Conservation (phyloP, 306 rosid genomes). For the Trifolium subterraneum region DNA sequence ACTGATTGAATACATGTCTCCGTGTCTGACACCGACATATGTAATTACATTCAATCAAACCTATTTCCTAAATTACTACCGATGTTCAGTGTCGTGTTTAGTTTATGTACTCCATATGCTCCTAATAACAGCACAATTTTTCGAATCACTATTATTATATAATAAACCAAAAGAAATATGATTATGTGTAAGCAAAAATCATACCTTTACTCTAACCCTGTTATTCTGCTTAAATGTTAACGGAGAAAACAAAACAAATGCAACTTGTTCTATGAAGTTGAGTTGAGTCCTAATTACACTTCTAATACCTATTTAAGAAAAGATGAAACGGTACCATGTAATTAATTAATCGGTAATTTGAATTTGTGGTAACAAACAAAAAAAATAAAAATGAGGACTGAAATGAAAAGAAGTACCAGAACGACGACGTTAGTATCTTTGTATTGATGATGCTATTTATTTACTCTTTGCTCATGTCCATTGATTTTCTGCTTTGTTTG, state of each 20-base stretch:
- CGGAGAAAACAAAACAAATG: background rate
- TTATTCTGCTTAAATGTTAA: background rate
- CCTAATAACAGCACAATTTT: background rate
- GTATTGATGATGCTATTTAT: background rate
- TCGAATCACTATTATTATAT: background rate
- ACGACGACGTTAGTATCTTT: background rate
- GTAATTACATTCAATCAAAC: background rate
- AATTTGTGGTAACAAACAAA: background rate
- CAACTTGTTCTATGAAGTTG: slow-evolving; percentile 1
- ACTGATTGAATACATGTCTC: background rate
- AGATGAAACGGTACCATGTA: background rate
- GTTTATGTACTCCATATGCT: background rate
- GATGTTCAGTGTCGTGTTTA: background rate
- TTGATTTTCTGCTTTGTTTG: too few relatives aligned
- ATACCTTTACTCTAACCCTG: background rate
- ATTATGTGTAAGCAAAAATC: background rate
- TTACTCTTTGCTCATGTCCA: too few relatives aligned
- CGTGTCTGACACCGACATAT: background rate
- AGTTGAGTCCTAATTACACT: background rate
- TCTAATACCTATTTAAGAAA: background rate
- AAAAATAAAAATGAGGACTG: slow-evolving; percentile 6
- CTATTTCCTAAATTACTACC: background rate
- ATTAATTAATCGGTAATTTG: background rate
- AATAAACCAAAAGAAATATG: background rate
- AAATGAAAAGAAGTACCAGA: background rate